Evolutionary conservation across 2,329 filamentous ascomycete species (phyloP), one percentile per base, ranked within the genome.

Genomic region (Pseudogymnoascus verrucosus): DNA sequence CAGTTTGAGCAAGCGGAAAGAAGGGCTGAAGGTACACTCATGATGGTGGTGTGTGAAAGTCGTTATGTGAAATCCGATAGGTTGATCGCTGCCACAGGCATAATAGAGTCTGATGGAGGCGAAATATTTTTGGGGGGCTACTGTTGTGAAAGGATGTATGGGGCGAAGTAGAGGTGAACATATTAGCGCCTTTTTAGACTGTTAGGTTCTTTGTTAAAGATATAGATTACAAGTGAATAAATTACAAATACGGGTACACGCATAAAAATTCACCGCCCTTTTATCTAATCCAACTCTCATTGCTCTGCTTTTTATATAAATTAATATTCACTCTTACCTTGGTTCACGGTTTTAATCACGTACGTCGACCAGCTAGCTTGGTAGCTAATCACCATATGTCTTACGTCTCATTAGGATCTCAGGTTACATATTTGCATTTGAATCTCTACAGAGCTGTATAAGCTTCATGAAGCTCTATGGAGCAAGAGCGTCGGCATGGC

Each of bases 1-100:
- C 60, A 64, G 42, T 64, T 64, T 62, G 44, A 36, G 31, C 63
- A 62, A 64, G 60, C 23, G 10, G 60, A 42, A 23, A 64, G 21
- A 60, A 60, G 44, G 12, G 62, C 42, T 23, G 61, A 63, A 40
- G 63, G 42, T 12, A 14, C 36, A 31, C 28, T 62, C 63, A 64
- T 64, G 31, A 42, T 59, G 42, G 12, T 19, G 28, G 42, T 19
- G 42, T 37, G 26, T 28, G 19, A 42, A 51, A 39, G 23, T 28
- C 26, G 3, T 16, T 51, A 14, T 16, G 23, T 28, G 44, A 14
- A 51, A 26, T 51, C 6, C 11, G 12, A 28, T 28, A 14, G 3
- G 14, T 28, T 51, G 23, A 51, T 7, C 10, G 12, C 14, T 28
- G 19, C 4, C 10, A 3, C 19, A 47, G 23, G 23, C 40, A 51